phyloP scores from a whole-genome alignment of 768 basidiomycete species.

The Leucogyrophana mollusca region DNA sequence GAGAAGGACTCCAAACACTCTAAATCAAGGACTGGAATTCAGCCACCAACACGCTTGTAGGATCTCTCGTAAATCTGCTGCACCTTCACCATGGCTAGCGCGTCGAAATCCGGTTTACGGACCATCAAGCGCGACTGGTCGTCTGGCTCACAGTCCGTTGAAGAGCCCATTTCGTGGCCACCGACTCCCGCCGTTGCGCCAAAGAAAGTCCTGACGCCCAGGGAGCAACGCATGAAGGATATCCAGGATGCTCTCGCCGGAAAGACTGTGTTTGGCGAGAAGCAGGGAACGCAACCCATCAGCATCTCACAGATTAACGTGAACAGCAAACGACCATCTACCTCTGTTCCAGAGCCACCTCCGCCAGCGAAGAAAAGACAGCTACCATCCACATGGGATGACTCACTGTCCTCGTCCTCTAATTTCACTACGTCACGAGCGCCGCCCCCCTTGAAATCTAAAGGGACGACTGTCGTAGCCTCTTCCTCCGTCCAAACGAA shows the following conservation, averaged over 20 bases:
- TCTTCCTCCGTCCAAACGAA: constrained; percentile 5
- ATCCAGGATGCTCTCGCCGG: constrained; percentile 57
- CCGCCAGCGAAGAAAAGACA: constrained; percentile 52
- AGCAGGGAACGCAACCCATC: constrained; percentile 24
- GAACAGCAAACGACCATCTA: constrained; percentile 36
- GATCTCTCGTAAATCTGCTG: too few species aligned
- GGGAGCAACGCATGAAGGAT: constrained; percentile 46
- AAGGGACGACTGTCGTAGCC: constrained; percentile 5
- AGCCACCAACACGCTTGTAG: too few species aligned
- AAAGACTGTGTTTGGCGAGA: constrained; percentile 6
- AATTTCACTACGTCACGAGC: constrained; percentile 25
- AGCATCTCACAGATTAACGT: constrained; percentile 23
- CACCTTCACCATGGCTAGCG: too few species aligned
- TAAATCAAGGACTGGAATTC: too few species aligned
- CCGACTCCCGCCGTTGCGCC: constrained; percentile 26
- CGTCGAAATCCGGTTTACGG: constrained; percentile 56
- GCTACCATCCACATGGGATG: constrained; percentile 51
- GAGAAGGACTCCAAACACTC: too few species aligned
- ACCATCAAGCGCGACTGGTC: constrained; percentile 67
- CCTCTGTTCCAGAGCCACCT: constrained; percentile 12
- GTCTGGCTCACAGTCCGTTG: constrained; percentile 33
- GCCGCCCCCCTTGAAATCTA: constrained; percentile 12
- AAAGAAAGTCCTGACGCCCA: constrained; percentile 19
- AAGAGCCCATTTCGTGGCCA: constrained; percentile 40
- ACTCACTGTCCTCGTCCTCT: constrained; percentile 35